Base-by-base conservation (phyloP, 495 filamentous ascomycete species). In the Tuber magnatum region DNA sequence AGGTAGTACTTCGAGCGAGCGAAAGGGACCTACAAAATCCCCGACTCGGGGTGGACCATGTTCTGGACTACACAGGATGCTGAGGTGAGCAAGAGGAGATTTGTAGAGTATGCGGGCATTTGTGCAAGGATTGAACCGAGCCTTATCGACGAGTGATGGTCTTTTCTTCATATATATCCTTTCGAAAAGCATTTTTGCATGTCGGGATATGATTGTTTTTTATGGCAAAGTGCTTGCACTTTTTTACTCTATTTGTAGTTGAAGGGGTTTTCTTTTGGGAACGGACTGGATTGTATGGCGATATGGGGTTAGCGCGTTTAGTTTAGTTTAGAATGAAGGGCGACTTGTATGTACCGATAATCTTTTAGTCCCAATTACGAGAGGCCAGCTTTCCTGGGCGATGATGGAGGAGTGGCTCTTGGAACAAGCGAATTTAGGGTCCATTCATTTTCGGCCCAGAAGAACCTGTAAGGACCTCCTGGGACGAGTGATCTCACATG, bases 31-130 rank as follows among this genome's bases (percentile, higher is more conserved):
- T 91, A 91, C 85, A 95, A 95, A 84, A 83, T 99, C 44, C 86
- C 88, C 1, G 89, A 87, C 38, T 43, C 91, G 86, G 78, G 90
- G 90, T 99, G 94, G 94, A 92, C 94, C 6, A 97, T 97, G 94
- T 97, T 99, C 74, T 99, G 94, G 94, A 99, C 94, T 1, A 94
- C 91, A 3, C 88, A 90, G 22, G 89, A 87, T 22, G 84, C 89
- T 71, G 81, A 84, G 40, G 83, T 84, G 61, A 80, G 88, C 69
- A 83, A 86, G 41, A 84, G 86, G 80, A 86, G 85, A 75, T 93
- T 96, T 81, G 80, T 82, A 73, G 93, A 96, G 77, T 97, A 97
- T 83, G 92, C 93, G 82, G 88, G 85, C 69, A 92, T 97, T 43
- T 98, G 94, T 85, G 87, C 88, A 77, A 86, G 84, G 41, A 90